Conservation (phyloP, 495 filamentous ascomycete species). For the Penicillium maclennaniae region DNA sequence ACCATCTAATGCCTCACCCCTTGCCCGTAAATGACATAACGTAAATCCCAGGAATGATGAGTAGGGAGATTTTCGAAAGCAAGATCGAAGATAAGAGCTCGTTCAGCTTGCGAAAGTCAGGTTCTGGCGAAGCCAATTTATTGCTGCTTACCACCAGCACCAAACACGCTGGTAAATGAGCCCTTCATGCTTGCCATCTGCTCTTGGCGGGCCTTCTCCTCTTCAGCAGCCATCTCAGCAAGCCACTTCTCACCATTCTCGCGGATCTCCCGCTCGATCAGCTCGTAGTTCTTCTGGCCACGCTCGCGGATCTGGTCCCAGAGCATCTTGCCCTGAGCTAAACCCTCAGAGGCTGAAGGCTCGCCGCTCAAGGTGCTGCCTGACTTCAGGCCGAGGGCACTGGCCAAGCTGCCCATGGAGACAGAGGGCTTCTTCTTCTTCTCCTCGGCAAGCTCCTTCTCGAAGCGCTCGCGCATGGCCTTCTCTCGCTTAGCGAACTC, state of each 20-base stretch:
- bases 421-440: conserved; percentile 56
- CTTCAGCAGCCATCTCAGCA: conserved; percentile 78
- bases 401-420: conserved; percentile 59
- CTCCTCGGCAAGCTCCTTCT: conserved; percentile 70
- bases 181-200: conserved; percentile 83
- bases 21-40: conserved; percentile 20
- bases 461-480: conserved; percentile 71
- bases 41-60: conserved; percentile 17
- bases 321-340: conserved; percentile 88
- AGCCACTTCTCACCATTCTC: conserved; percentile 93
- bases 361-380: conserved; percentile 58
- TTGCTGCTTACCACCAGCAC: conserved; percentile 33
- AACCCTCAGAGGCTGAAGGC: conserved; percentile 62
- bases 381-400: conserved; percentile 71
- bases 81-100: not conserved
- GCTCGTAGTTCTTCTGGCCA: conserved; percentile 83
- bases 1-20: conserved; percentile 28
- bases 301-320: conserved; percentile 88
- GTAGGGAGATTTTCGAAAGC: conserved; percentile 6
- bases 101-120: not conserved
- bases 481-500: conserved; percentile 91
- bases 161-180: conserved; percentile 56
- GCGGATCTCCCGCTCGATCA: conserved; percentile 81
- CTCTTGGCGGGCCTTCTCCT: conserved; percentile 83
- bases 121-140: conserved; percentile 12